Conservation (phyloP, 495 filamentous ascomycete genomes). For the Penicillium daleae region DNA sequence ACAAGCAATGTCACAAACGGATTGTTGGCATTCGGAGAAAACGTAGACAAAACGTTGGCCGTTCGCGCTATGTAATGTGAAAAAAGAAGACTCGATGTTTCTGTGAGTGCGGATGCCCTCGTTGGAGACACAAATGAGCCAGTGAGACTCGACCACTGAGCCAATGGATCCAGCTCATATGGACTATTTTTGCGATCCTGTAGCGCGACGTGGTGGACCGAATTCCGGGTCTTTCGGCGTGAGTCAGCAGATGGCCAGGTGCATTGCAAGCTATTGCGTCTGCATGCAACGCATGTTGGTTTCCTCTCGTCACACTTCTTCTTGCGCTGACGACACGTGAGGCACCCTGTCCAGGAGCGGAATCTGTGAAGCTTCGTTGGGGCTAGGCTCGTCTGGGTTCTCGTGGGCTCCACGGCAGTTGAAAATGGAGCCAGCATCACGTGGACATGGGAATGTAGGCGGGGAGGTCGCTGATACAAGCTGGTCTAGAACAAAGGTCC, state of each 20-base stretch:
- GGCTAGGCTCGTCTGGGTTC: background rate
- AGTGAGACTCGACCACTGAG: background rate
- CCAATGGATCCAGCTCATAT: background rate
- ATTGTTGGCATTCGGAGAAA: background rate
- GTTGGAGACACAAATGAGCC: background rate
- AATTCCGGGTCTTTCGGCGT: background rate
- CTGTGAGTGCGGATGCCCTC: background rate
- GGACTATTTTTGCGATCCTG: background rate
- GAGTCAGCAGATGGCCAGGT: background rate
- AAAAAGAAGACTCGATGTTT: background rate
- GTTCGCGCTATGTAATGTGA: background rate
- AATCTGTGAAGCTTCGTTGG: background rate
- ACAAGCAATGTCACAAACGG: background rate
- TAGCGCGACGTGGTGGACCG: background rate
- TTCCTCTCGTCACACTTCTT: background rate
- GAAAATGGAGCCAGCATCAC: background rate
- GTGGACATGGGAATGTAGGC: background rate
- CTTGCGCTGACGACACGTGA: background rate
- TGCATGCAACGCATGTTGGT: background rate
- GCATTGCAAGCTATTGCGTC: background rate
- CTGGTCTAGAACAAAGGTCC: background rate
- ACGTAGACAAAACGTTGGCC: background rate
- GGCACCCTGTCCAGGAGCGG: background rate
- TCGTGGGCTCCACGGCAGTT: background rate
- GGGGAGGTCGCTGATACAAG: background rate